Conservation (phyloP, 83 land plant genomes). For the Picea abies region DNA sequence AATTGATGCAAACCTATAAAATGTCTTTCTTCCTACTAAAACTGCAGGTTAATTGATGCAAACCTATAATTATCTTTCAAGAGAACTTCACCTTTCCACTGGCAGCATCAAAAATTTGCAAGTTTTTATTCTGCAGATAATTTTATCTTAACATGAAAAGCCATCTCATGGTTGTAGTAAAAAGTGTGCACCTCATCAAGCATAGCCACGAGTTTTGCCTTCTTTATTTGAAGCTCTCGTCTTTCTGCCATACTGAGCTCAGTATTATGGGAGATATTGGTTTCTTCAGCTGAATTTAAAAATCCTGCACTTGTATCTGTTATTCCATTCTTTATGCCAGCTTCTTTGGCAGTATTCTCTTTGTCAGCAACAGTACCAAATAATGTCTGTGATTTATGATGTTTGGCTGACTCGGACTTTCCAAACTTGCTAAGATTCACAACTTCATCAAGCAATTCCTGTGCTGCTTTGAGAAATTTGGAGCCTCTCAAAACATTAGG, state of each 20-base stretch:
- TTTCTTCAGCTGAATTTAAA: background rate
- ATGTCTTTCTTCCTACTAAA: no score
- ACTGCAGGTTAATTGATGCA: no score
- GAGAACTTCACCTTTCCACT: no score
- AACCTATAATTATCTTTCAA: no score
- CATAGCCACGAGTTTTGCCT: no score
- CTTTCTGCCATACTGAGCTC: conserved; percentile 55
- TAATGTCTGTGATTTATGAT: background rate
- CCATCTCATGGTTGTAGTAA: no score
- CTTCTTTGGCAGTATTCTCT: conserved; percentile 11
- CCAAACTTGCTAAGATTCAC: conserved; percentile 44
- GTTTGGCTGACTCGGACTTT: conserved; percentile 12
- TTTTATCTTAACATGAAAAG: no score
- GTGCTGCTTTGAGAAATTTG: conserved; percentile 64
- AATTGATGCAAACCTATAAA: no score
- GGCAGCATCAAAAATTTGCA: no score
- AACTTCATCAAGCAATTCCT: conserved; percentile 66
- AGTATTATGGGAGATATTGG: background rate
- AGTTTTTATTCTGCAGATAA: no score
- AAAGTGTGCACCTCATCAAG: conserved; percentile 13
- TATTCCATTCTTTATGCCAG: background rate
- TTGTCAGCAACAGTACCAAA: conserved; percentile 11
- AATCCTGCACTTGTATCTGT: background rate
- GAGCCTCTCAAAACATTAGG: conserved; percentile 50
- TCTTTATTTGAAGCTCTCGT: conserved; percentile 56